phyloP scores from a whole-genome alignment of 23 red algal genomes.

The Gracilaria caudata region DNA sequence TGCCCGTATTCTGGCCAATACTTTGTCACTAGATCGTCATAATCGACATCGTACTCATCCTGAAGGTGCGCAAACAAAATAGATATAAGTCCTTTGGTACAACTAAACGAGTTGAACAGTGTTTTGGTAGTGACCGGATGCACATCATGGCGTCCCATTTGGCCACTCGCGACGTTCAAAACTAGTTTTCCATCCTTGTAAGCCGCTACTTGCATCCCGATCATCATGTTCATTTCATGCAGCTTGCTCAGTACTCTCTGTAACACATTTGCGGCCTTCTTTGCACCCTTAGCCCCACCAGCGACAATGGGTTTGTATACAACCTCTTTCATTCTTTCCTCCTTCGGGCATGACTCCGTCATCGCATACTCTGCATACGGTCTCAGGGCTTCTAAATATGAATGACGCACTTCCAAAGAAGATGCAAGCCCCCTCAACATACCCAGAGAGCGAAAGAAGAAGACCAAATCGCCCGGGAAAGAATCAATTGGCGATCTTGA shows the following conservation, averaged over 20 bases:
- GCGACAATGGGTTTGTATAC: constrained; percentile 20
- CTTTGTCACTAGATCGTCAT: constrained; percentile 30
- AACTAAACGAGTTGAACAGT: constrained; percentile 76
- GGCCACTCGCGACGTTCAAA: constrained; percentile 57
- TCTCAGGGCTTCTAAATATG: constrained; percentile 60
- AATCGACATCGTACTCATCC: constrained; percentile 51
- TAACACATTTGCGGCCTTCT: constrained; percentile 11
- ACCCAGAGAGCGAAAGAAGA: constrained; percentile 76
- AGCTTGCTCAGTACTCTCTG: constrained; percentile 43
- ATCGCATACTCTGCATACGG: constrained; percentile 66
- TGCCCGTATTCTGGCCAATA: constrained; percentile 83
- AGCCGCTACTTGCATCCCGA: constrained; percentile 78
- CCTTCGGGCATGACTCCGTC: not conserved
- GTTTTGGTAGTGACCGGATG: constrained; percentile 71
- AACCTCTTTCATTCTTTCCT: constrained; percentile 26
- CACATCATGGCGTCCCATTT: constrained; percentile 38
- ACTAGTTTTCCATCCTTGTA: constrained; percentile 72
- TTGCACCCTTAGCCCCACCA: not conserved
- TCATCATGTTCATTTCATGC: constrained; percentile 45
- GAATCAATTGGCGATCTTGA: constrained; percentile 71
- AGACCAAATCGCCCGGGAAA: constrained; percentile 80
- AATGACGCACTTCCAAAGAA: constrained; percentile 57
- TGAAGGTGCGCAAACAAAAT: constrained; percentile 58
- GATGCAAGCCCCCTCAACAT: constrained; percentile 78
- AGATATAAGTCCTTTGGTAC: constrained; percentile 78